phyloP scores from a whole-genome alignment of 441 rosid species.

The Aquilaria agallochum region DNA sequence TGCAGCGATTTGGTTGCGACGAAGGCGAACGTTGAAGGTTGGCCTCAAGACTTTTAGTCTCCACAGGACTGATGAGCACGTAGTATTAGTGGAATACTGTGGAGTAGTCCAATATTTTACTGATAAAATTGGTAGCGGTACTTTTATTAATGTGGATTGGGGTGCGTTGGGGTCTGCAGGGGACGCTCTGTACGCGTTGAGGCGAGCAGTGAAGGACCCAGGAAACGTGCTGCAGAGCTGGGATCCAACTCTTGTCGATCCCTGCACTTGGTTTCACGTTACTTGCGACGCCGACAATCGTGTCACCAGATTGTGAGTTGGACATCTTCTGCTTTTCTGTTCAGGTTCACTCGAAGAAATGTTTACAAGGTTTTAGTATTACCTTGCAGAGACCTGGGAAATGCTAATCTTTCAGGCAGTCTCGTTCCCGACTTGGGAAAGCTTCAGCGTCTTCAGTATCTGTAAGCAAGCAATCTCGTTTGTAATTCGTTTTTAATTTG shows the following conservation, averaged over 20 bases:
- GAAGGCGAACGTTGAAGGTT: slow-evolving; percentile 54
- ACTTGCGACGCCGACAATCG: slow-evolving; percentile 52
- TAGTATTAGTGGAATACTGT: too few species aligned
- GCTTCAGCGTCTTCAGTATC: slow-evolving; percentile 56
- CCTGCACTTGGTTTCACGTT: slow-evolving; percentile 87
- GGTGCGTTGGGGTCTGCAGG: slow-evolving; percentile 25
- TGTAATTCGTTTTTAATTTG: too few species aligned
- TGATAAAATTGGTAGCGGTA: not conserved
- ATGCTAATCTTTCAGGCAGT: slow-evolving; percentile 54
- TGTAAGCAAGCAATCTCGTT: slow-evolving; percentile 33
- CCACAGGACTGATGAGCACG: not conserved
- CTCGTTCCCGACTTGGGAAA: slow-evolving; percentile 67
- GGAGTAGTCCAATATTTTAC: too few species aligned
- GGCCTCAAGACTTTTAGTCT: too few species aligned
- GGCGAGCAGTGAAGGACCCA: slow-evolving; percentile 63
- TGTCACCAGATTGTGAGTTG: slow-evolving; percentile 62
- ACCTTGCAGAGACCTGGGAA: slow-evolving; percentile 63
- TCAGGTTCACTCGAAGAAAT: slow-evolving; percentile 10
- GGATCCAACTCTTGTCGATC: slow-evolving; percentile 81
- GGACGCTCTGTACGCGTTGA: slow-evolving; percentile 60
- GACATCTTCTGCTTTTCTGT: not conserved
- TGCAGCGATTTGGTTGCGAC: slow-evolving; percentile 13
- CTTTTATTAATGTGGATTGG: not conserved
- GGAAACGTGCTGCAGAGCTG: slow-evolving; percentile 62
- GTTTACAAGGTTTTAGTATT: slow-evolving; percentile 1